Base-by-base conservation (phyloP, 768 basidiomycete species). In the Rhodotorula diobovata region DNA sequence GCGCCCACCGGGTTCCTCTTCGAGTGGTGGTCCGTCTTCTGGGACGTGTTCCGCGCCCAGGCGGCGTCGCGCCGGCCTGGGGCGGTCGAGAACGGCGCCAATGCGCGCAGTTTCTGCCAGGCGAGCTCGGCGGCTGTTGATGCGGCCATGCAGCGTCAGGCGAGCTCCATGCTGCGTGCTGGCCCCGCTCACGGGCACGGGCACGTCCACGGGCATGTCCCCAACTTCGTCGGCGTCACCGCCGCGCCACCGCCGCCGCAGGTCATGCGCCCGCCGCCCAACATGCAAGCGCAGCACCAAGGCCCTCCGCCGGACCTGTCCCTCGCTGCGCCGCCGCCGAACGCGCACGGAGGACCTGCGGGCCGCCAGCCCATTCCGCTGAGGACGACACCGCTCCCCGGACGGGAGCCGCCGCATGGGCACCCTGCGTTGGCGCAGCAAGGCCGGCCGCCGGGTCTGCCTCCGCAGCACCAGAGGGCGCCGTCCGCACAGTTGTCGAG, bases 21-120 rank as follows among this genome's bases (percentile, higher is more conserved):
- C 71, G 73, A 74, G 65, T 76, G 76, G 76, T 77, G 69, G 63
- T 50, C 56, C 50, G 72, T 77, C 55, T 74, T 75, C 54, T 70
- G 72, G 66, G 76, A 77, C 61, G 67, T 75, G 39, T 70, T 55
- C 58, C 61, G 61, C 4, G 65, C 68, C 0, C 25, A 32, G 9
- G 25, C 41, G 3, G n/a, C 28, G 4, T 4, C 57, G 12, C 46
- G 34, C 12, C 25, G 28, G 15, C 32, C 28, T 20, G 25, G 2
- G 21, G 48, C 51, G 43, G 68, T 18, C 21, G 55, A 37, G 2
- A 58, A 28, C 8, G 30, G 43, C 8, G 28, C 43, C 20, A 41
- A 43, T 12, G 67, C 67, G 41, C 41, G 67, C 4, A 34, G 63
- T 3, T 61, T 68, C 28, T 32, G 68, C 46, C 63, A 59, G 12